Evolutionary conservation across 768 basidiomycete genomes (phyloP).

Genomic region (Austroboletus eburneus): DNA sequence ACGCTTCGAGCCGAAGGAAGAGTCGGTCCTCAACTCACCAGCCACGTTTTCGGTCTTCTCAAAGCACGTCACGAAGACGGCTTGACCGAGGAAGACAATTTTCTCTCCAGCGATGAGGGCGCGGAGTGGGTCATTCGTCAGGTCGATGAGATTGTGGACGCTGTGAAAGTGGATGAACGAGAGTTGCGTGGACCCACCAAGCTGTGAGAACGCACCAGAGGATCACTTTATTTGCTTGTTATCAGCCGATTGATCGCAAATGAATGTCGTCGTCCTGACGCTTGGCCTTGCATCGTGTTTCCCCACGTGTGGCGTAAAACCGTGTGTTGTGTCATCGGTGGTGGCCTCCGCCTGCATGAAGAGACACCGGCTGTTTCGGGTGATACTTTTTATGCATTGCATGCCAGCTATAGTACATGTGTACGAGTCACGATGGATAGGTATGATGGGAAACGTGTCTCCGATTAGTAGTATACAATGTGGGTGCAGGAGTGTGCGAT

Average conservation of each 20-base stretch:
- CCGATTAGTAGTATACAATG: constrained; percentile 31
- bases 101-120: constrained; percentile 82
- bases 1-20: constrained; percentile 80
- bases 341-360: constrained; percentile 16
- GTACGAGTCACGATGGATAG: constrained; percentile 25
- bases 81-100: constrained; percentile 66
- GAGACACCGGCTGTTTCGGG: constrained; percentile 18
- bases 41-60: constrained; percentile 87
- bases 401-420: constrained; percentile 30
- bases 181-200: constrained; percentile 48
- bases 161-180: constrained; percentile 49
- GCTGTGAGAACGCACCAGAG: constrained; percentile 43
- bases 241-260: constrained; percentile 30
- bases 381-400: constrained; percentile 25
- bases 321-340: constrained; percentile 25
- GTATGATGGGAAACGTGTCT: constrained; percentile 29
- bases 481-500: constrained; percentile 20
- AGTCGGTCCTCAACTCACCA: constrained; percentile 82
- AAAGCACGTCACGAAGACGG: constrained; percentile 67
- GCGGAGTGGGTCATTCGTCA: constrained; percentile 85
- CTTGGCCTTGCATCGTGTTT: constrained; percentile 29
- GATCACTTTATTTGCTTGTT: constrained; percentile 26
- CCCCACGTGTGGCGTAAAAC: constrained; percentile 30
- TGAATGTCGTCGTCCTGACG: constrained; percentile 14
- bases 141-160: constrained; percentile 77